phyloP scores from a whole-genome alignment of 2,329 filamentous ascomycete species.

The Juglanconis oblonga region DNA sequence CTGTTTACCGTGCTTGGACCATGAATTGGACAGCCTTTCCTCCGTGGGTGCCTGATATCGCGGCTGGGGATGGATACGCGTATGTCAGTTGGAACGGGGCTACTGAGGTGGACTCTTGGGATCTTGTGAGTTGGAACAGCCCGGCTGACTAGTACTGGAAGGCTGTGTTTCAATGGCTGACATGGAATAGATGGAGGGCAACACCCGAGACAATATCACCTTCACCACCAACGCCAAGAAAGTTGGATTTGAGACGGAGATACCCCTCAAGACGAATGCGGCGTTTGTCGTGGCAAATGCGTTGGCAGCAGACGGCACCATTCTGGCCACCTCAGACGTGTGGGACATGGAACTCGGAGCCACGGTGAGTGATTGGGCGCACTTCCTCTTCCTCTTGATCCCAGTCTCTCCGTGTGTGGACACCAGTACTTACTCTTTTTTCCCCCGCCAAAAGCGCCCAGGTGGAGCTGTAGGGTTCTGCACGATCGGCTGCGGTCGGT shows the following conservation, averaged over 20 bases:
- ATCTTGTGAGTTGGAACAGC: conserved; percentile 7
- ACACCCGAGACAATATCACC: conserved; percentile 8
- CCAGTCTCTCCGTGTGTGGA: not conserved
- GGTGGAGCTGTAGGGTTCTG: conserved; percentile 16
- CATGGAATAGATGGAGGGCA: conserved; percentile 12
- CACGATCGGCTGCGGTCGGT: conserved; percentile 14
- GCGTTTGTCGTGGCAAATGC: conserved; percentile 13
- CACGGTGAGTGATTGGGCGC: conserved; percentile 7
- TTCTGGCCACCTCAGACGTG: conserved; percentile 15
- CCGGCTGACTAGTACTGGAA: not conserved
- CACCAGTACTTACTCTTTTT: not conserved
- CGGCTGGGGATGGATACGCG: conserved; percentile 17
- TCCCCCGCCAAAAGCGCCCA: conserved; percentile 3
- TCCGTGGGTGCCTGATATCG: conserved; percentile 22
- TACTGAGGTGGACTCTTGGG: conserved; percentile 26
- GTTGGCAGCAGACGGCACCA: conserved; percentile 11
- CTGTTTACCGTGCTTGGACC: conserved; percentile 22
- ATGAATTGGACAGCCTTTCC: conserved; percentile 25
- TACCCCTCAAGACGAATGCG: conserved; percentile 14
- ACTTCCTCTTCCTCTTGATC: not conserved
- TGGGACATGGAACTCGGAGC: conserved; percentile 17
- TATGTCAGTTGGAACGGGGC: conserved; percentile 33
- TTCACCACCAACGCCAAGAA: conserved; percentile 16
- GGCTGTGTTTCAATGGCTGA: not conserved
- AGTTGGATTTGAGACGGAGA: conserved; percentile 14